Evolutionary conservation across 2,329 filamentous ascomycete species (phyloP), one percentile per base, ranked within the genome.

Genomic region (Aspergillus brunneoviolaceus): DNA sequence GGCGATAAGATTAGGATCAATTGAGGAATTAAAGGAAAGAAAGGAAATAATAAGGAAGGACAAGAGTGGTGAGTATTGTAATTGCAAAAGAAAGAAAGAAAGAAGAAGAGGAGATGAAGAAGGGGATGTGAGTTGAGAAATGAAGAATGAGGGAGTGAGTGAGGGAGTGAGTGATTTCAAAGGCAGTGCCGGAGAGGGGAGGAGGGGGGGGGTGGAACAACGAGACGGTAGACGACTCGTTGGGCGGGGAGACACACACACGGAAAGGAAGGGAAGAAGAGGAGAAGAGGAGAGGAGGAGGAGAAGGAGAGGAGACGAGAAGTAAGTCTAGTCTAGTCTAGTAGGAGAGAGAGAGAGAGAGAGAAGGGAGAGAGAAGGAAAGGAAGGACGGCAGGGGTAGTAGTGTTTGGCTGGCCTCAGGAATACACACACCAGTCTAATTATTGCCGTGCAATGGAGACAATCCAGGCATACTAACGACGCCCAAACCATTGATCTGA

Each of bases 191-290:
- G 39, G 39, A 45, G 16, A 55, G 52, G 27, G 27, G 19, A 81
- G 55, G 57, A 83, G 65, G 80, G 83, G 3, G 23, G 52, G 27
- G 27, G 19, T 81, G 55, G 57, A 83, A 81, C 70, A 84, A 84
- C 61, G 62, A 70, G 65, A 66, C 63, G 64, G 57, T 63, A 35
- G 59, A 51, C 65, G 68, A 70, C 70, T 73, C 69, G 68, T 67
- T 68, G 69, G 68, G 72, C 68, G 71, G 72, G 71, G 66, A 45
- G 39, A 45, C 39, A 45, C 39, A 42, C 39, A 45, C 39, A 45
- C 39, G n/a, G 39, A 19, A 45, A 19, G 16, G n/a, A 19, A 71
- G 71, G 70, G 69, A 69, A 66, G 69, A 60, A 67, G 58, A 64
- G 68, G 66, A 66, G 65, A 69, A 59, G 52, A 29, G 4, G 27